Base-by-base conservation (phyloP, 228 moss, liverwort and hornwort species). In the Sphagnum magellanicum region DNA sequence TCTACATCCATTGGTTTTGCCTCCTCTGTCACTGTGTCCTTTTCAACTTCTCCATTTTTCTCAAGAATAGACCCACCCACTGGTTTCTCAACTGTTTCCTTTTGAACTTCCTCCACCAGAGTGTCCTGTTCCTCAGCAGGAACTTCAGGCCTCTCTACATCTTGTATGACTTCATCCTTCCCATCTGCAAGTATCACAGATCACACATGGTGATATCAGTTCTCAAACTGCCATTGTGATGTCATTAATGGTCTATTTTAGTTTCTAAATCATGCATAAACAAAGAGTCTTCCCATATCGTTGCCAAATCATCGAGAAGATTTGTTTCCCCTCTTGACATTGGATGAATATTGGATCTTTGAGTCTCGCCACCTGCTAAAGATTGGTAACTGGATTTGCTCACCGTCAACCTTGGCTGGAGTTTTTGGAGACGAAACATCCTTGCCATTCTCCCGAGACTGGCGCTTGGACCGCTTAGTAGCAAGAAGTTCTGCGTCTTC, bases 381-480 rank as follows among this genome's bases (percentile, higher is more conserved):
- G 32, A 32, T 32, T 32, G 32, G 32, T 3, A 32, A 32, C 0
- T 32, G 32, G 32, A 32, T 32, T 32, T 60, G 65, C 82, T 74
- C 79, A 86, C 82, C 79, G 59, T 61, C 52, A 60, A 48, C 64
- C 67, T 76, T 61, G 1, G 70, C 62, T 53, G 69, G 49, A 70
- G 48, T 63, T n/a, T 47, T 74, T 4, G 80, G 74, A n/a, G 83
- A 74, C 4, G 72, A 72, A 67, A 74, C 74, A 6, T 71, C 67
- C 61, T 73, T 79, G 64, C 71, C 68, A 71, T 78, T 81, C 9
- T 83, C 79, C 46, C 77, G 82, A 78, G 72, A 53, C 52, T 82
- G 83, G 71, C 70, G 47, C 52, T 78, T 83, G 16, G 88, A 77
- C 55, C 91, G 83, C 79, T 98, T 98, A 13, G 60, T 53, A 67